A percentile compares a stretch with the other conserved stretches of the same genome.
Conservation (phyloP, 2,329 filamentous ascomycete species). For the Simplicillium aogashimaense region DNA sequence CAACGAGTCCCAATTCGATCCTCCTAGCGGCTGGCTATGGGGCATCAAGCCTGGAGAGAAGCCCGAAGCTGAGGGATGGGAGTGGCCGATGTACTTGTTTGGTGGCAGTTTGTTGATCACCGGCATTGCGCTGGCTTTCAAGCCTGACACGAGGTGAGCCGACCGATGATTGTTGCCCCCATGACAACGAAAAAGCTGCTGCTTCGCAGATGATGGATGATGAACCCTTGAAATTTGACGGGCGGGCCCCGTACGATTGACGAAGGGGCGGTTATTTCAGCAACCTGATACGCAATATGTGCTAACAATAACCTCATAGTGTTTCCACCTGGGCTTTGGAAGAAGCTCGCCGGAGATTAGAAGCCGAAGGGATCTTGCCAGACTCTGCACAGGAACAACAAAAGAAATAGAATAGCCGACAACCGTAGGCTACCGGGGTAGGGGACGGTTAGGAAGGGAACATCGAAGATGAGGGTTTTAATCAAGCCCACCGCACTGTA, state of each 20-base stretch:
- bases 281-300: conserved; percentile 2
- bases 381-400: conserved; percentile 58
- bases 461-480: neutral
- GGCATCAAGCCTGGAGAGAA: conserved; percentile 93
- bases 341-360: conserved; percentile 88
- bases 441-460: too few species aligned
- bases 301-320: conserved; percentile 38
- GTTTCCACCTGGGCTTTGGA: conserved; percentile 99
- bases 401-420: conserved; percentile 30
- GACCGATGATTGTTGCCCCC: neutral
- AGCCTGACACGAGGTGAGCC: conserved; percentile 97
- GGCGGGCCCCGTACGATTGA: too few species aligned
- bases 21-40: conserved; percentile 85
- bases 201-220: neutral
- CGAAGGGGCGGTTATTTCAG: too few species aligned
- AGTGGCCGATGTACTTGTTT: conserved; percentile 74
- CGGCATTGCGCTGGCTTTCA: conserved; percentile 80
- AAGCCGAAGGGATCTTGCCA: conserved; percentile 86
- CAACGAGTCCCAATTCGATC: conserved; percentile 73
- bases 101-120: conserved; percentile 68
- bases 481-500: conserved; percentile 13
- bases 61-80: conserved; percentile 93
- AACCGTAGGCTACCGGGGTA: too few species aligned
- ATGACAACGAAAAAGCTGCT: neutral
- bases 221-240: too few species aligned